Evolutionary conservation across 768 basidiomycete species (phyloP).

Genomic region (Amanita subjunquillea): DNA sequence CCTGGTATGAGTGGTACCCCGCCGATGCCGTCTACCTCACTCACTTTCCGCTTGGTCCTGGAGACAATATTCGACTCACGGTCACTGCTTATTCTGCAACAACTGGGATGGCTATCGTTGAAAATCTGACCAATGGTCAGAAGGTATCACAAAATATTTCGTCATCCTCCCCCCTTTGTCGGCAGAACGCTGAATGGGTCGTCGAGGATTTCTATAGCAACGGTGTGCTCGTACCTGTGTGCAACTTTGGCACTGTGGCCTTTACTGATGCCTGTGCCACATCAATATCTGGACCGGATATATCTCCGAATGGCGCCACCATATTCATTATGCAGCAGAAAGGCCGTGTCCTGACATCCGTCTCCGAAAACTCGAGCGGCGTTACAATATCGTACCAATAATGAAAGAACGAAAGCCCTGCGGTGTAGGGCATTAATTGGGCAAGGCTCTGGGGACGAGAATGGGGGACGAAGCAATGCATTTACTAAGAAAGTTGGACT

Average conservation of each 20-base stretch:
- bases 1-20: conserved; percentile 2
- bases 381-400: no score
- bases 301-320: background rate
- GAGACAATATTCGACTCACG: background rate
- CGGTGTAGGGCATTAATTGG: no score
- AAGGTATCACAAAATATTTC: background rate
- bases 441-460: no score
- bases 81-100: background rate
- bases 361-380: no score
- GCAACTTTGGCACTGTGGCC: background rate
- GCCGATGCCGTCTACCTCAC: background rate
- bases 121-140: background rate
- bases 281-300: background rate
- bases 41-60: background rate
- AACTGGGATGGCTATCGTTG: background rate
- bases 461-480: no score
- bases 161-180: background rate
- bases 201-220: background rate
- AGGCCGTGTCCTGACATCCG: no score
- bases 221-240: background rate
- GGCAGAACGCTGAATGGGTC: background rate
- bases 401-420: no score
- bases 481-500: no score
- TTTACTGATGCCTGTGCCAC: background rate
- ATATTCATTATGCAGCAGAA: background rate